Evolutionary conservation across 75 land plant species (phyloP).

Genomic region (Isoetes taiwanensis): DNA sequence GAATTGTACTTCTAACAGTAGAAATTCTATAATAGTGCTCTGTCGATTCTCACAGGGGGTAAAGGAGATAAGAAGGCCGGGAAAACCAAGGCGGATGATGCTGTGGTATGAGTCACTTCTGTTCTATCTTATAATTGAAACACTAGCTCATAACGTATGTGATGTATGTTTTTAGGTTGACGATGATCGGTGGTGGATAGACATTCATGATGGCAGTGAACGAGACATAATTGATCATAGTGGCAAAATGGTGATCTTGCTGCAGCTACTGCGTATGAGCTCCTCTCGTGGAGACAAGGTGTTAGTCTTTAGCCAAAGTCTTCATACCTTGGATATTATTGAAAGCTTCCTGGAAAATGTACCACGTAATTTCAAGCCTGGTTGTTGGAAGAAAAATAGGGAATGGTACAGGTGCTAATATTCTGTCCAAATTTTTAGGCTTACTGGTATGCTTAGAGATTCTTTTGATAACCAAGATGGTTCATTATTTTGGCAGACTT

Average conservation of each 20-base stretch:
- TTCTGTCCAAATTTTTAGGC: too few species aligned
- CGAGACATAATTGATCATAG: conserved; percentile 49
- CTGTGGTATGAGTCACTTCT: too few species aligned
- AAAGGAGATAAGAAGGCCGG: too few species aligned
- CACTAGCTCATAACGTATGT: neutral
- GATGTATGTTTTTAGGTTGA: conserved; percentile 11
- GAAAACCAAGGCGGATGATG: too few species aligned
- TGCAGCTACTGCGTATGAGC: conserved; percentile 68
- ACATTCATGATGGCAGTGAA: conserved; percentile 39
- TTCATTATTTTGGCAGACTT: conserved; percentile 33
- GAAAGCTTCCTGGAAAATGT: conserved; percentile 59
- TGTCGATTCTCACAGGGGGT: too few species aligned
- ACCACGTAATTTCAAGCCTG: conserved; percentile 32
- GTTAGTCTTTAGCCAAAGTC: conserved; percentile 88
- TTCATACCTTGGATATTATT: conserved; percentile 77
- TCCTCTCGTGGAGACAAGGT: conserved; percentile 69
- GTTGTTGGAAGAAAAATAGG: conserved; percentile 67
- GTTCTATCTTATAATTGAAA: neutral
- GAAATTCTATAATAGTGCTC: too few species aligned
- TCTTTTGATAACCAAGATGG: neutral
- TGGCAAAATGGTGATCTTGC: conserved; percentile 89
- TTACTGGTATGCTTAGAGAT: neutral
- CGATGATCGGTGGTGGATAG: conserved; percentile 65
- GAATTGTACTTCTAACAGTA: too few species aligned
- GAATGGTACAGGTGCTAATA: conserved; percentile 99